Base-by-base conservation (phyloP, 1,284 basidiomycete genomes). In the Termitomyces sp. region DNA sequence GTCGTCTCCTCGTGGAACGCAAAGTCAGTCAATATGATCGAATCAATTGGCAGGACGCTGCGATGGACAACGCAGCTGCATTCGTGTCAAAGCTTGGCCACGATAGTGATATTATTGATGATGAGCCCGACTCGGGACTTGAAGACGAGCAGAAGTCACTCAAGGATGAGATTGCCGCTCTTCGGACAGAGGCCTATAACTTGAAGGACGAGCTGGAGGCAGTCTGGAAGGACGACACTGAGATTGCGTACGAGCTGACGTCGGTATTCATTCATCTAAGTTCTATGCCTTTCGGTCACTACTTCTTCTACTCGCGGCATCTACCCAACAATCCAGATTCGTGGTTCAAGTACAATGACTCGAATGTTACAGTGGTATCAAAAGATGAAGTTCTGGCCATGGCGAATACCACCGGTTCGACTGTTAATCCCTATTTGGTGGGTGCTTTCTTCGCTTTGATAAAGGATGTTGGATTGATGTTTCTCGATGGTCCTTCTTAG, bases 251-350 rank as follows among this genome's bases (percentile, higher is more conserved):
- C 66, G 91, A 96, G 64, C 78, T 99, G 38, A 93, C 92, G 0
- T 91, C 92, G 11, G 95, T 98, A 11, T 99, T 98, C 72, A 91
- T 98, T 62, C 96, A 99, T 70, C 87, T 96, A 37, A 94, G 93
- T 39, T 80, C 82, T 14, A 86, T 87, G 18, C 85, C 88, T 1
- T 92, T 85, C 72, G 92, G 92, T 26, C 88, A 94, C 68, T 91
- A 93, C 67, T 93, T 90, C 72, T 90, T 94, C 70, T 92, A 92
- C 65, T 89, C 91, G 53, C 80, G 92, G 40, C 79, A 92, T 64
- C 73, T 93, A 19, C 91, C 91, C 0, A 76, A 81, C 28, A 71
- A 82, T 14, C 83, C 85, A 5, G 85, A 94, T 55, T 78, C 83
- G 45, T 97, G 93, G 91, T 93, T 94, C 79, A 97, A 96, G 70